phyloP scores from a whole-genome alignment of 768 basidiomycete genomes.

The Mycena kentingensis region DNA sequence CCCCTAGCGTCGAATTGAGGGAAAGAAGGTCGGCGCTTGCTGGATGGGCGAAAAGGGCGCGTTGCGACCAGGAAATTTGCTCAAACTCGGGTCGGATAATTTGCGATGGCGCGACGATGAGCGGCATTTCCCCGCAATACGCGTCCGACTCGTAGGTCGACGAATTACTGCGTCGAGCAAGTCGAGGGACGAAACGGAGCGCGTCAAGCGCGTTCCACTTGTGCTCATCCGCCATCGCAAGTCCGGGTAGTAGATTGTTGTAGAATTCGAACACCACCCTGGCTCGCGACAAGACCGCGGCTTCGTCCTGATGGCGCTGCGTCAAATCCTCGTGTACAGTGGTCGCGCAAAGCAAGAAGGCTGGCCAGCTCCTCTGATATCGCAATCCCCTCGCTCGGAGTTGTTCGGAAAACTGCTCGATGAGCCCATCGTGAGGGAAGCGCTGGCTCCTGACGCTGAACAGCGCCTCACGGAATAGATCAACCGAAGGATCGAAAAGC shows the following conservation, averaged over 20 bases:
- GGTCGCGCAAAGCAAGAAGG: conserved; percentile 16
- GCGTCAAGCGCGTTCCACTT: conserved; percentile 12
- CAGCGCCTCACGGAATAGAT: conserved; percentile 10
- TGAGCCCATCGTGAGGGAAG: background rate
- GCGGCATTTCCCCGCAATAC: conserved; percentile 11
- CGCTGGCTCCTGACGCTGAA: no score
- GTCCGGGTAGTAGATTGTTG: conserved; percentile 2
- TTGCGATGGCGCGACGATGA: conserved; percentile 14
- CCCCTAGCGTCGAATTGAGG: conserved; percentile 15
- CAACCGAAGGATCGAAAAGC: conserved; percentile 17
- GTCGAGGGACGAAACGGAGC: conserved; percentile 14
- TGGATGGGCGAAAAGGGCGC: conserved; percentile 6
- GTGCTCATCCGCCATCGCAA: conserved; percentile 11
- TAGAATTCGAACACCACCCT: conserved; percentile 11
- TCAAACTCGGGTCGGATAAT: conserved; percentile 9
- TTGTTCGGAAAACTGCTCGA: background rate
- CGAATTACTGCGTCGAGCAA: conserved; percentile 3
- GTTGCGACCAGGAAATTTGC: conserved; percentile 19
- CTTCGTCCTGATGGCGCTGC: conserved; percentile 3
- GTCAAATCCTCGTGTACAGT: conserved; percentile 17
- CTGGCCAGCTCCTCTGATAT: conserved; percentile 6
- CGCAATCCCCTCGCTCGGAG: conserved; percentile 7
- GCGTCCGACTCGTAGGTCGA: conserved; percentile 9
- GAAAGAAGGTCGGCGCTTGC: conserved; percentile 1
- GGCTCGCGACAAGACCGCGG: conserved; percentile 7